Evolutionary conservation across 2,329 filamentous ascomycete species (phyloP).

Genomic region (Lithohypha guttulata): DNA sequence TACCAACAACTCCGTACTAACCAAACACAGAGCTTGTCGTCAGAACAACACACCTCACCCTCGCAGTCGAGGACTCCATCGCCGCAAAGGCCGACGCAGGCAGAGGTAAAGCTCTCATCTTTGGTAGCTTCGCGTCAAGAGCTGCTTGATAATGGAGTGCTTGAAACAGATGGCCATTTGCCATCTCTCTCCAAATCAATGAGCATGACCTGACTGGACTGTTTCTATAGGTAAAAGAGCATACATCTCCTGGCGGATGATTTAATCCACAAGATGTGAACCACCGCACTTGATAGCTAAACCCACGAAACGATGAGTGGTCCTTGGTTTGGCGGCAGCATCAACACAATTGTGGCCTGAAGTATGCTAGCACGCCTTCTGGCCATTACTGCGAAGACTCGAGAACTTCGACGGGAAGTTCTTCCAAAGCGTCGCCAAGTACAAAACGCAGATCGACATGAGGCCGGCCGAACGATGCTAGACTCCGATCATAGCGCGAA

Average conservation of each 20-base stretch:
- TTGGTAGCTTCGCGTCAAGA: conserved; percentile 25
- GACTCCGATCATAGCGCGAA: no score
- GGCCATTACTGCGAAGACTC: no score
- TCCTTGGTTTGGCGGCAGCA: no score
- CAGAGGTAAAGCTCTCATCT: conserved; percentile 53
- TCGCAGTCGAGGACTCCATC: conserved; percentile 55
- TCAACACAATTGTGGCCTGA: no score
- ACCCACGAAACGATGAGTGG: no score
- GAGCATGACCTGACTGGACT: neutral
- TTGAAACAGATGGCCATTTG: neutral
- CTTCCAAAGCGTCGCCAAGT: no score
- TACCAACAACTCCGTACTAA: neutral
- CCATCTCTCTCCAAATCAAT: neutral
- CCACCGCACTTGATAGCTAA: no score
- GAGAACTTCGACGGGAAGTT: no score
- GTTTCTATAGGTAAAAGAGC: conserved; percentile 4
- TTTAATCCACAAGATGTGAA: no score
- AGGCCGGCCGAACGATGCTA: no score
- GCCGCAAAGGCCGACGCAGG: conserved; percentile 45
- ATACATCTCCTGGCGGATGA: conserved; percentile 4
- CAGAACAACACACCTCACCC: conserved; percentile 50
- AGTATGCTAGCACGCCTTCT: no score
- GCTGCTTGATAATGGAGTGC: neutral
- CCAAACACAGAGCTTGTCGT: conserved; percentile 53
- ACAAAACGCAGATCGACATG: no score